A percentile compares a stretch with the other conserved stretches of the same genome.
Conservation (phyloP, 2,329 filamentous ascomycete species). For the Alternaria atra region DNA sequence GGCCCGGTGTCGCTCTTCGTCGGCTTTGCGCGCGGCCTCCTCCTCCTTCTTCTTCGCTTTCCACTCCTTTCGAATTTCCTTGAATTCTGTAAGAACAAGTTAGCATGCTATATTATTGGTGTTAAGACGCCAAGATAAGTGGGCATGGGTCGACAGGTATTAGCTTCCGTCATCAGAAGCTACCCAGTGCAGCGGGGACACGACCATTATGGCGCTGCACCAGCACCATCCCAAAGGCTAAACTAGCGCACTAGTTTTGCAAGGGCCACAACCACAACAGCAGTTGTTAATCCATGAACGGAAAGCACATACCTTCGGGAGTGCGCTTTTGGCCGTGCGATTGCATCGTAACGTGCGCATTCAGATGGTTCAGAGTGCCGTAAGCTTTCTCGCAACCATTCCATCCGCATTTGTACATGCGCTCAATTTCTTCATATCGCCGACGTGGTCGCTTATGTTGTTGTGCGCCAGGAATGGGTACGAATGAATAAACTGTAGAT, state of each 20-base stretch:
- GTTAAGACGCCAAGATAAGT: slow-evolving; percentile 47
- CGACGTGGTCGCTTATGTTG: slow-evolving; percentile 95
- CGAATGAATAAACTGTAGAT: slow-evolving; percentile 94
- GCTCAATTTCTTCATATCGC: slow-evolving; percentile 97
- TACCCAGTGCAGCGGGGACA: slow-evolving; percentile 62
- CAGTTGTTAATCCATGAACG: slow-evolving; percentile 10
- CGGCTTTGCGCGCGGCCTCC: slow-evolving; percentile 85
- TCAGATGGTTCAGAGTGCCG: slow-evolving; percentile 94
- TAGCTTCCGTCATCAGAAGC: slow-evolving; percentile 59
- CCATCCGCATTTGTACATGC: slow-evolving; percentile 99
- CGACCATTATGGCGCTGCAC: slow-evolving; percentile 59
- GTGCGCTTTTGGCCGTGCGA: slow-evolving; percentile 94
- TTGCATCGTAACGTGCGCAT: slow-evolving; percentile 99
- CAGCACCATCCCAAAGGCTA: slow-evolving; percentile 51
- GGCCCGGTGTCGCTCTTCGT: slow-evolving; percentile 83
- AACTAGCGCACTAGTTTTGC: slow-evolving; percentile 44
- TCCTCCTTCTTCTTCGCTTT: slow-evolving; percentile 99
- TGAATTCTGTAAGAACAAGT: slow-evolving; percentile 77
- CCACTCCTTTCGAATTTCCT: slow-evolving; percentile 99
- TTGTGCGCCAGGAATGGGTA: slow-evolving; percentile 94
- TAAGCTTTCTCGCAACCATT: slow-evolving; percentile 99
- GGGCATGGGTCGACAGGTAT: slow-evolving; percentile 49
- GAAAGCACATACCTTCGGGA: slow-evolving; percentile 81
- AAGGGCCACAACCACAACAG: slow-evolving; percentile 39
- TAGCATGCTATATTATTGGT: slow-evolving; percentile 44